Base-by-base conservation (phyloP, 164 flowering plant genomes). In the Stephania japonica region DNA sequence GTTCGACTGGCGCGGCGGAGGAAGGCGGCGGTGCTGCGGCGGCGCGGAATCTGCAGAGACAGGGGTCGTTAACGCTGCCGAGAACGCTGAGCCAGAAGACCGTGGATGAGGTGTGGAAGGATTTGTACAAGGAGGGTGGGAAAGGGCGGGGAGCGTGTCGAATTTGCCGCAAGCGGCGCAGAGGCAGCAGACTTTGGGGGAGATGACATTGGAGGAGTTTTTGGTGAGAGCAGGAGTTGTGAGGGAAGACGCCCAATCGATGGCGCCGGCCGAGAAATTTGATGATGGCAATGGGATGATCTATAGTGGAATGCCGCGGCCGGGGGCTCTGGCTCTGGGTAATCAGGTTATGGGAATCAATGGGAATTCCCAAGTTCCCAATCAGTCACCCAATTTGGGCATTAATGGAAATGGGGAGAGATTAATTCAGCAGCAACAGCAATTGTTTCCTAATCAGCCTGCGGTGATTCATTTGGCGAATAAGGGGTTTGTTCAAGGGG, bases 141-240 rank as follows among this genome's bases (percentile, higher is more conserved):
- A 32, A 32, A 77, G 71, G 41, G 80, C 76, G 42, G 76, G 72
- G n/a, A 53, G 67, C 18, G 80, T 74, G 6, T 23, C 81, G 11
- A 77, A 63, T 80, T 42, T 78, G 80, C 85, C 81, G 25, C 86
- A 81, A 78, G 85, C 77, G 80, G 85, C 81, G 25, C 86, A 81
- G 79, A 85, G 92, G 80, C 90, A 91, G 79, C 87, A 62, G 67
- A 90, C 94, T 26, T 76, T 87, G 44, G 91, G 91, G 27, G 94
- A 91, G 79, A 81, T 87, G 50, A 91, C 92, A 21, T 71, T 91
- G 50, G 97, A 91, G 84, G 97, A 91, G 82, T 91, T 91, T 70
- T 80, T 91, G 81, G 82, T 83, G 25, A 88, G 79, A 76, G 94
- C 94, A 67, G 94, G 97, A 6, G 92, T 89, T n/a, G 94, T 87